A percentile compares a stretch with the other conserved stretches of the same genome.
Evolutionary conservation across 441 rosid species (phyloP).

Genomic region (Erodium trifolium): DNA sequence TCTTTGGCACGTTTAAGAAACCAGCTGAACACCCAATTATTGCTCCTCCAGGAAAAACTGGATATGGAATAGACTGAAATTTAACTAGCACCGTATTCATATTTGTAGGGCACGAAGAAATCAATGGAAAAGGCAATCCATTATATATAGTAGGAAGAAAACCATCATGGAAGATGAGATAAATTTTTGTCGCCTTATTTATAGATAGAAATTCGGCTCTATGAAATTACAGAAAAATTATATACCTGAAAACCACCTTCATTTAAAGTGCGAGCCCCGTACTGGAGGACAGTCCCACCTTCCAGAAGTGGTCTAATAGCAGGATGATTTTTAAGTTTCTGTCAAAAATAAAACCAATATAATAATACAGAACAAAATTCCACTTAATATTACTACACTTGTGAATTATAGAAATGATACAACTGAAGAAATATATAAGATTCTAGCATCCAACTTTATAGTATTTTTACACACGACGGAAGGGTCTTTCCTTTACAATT

Average conservation of each 20-base stretch:
- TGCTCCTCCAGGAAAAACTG: constrained; percentile 98
- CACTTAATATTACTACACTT: constrained; percentile 8
- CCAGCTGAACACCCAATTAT: constrained; percentile 97
- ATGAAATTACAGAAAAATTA: constrained; percentile 5
- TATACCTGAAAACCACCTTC: constrained; percentile 98
- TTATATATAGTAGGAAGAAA: background rate
- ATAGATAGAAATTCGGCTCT: background rate
- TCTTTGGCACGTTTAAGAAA: constrained; percentile 90
- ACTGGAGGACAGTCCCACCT: constrained; percentile 85
- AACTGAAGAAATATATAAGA: background rate
- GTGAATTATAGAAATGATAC: background rate
- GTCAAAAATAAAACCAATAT: constrained; percentile 19
- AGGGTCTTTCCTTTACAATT: background rate
- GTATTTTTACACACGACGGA: background rate
- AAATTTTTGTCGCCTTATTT: background rate
- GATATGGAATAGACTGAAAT: constrained; percentile 99
- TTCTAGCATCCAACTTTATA: background rate
- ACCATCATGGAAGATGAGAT: background rate
- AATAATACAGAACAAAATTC: constrained; percentile 15
- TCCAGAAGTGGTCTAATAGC: constrained; percentile 68
- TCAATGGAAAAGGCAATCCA: constrained; percentile 8
- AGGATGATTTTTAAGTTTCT: constrained; percentile 95
- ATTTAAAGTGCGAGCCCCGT: constrained; percentile 91
- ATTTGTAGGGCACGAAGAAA: constrained; percentile 26
- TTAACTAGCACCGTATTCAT: constrained; percentile 71